Evolutionary conservation across 148 eudicot species (phyloP), one percentile per base, ranked within the genome.

Genomic region (Chenopodium album): DNA sequence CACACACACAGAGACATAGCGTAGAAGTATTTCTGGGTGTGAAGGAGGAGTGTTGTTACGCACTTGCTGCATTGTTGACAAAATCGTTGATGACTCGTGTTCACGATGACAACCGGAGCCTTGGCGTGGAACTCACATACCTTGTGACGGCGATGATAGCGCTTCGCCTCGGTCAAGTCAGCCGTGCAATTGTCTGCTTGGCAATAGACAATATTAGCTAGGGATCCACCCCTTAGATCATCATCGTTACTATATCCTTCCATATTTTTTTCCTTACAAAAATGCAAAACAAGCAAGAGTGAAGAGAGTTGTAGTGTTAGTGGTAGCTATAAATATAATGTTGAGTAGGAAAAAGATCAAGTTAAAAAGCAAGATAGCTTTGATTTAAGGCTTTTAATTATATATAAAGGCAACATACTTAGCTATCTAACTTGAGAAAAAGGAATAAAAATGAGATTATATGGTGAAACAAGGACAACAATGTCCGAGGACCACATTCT

Each of bases 61-160:
- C 78, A 91, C 94, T 90, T 92, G 92, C 98, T 93, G 84, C 98
- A 93, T 91, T 93, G 98, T 78, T 93, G 98, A 79, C 98, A 93
- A 89, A 93, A 93, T 3, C 98, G 89, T 73, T 93, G 95, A 34
- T 83, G 89, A 59, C 83, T 70, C 13, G 90, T 86, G 23, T 87
- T 73, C 32, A 93, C 84, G 59, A 89, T 60, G 7, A 88, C 95
- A 11, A 87, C 75, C 4, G 94, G 87, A 60, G 92, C 90, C 87
- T 92, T 93, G 70, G 98, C 91, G 65, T 93, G 98, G 77, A 89
- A 84, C 74, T 89, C 92, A 62, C 98, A 93, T 22, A 93, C 98
- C 90, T 91, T 93, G 80, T 93, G 98, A 28, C 98, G 89, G 22
- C 94, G 92, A 81, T 93, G 94, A 77, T 93, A 93, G 1, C 87